phyloP scores from a whole-genome alignment of 2,329 filamentous ascomycete genomes.

The Scedosporium boydii region DNA sequence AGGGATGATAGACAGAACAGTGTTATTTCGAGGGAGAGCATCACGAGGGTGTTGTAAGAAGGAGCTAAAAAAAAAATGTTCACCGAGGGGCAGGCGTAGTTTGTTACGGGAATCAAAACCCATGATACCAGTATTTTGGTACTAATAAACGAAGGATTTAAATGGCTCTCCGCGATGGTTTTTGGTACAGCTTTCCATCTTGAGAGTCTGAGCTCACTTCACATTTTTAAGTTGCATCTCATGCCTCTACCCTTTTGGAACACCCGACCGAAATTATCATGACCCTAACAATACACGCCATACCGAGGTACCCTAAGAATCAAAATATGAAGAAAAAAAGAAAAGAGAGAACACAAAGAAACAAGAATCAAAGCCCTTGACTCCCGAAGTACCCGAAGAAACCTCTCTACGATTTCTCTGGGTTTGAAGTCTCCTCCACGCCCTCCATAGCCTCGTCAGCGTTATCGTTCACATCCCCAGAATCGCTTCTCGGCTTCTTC shows the following conservation, averaged over 20 bases:
- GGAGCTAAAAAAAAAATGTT: too few species aligned
- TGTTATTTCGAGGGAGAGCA: constrained; percentile 64
- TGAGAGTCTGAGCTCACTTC: not conserved
- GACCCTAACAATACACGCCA: not conserved
- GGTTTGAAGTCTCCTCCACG: constrained; percentile 8
- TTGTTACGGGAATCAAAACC: not conserved
- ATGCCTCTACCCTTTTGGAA: too few species aligned
- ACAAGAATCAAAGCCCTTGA: not conserved
- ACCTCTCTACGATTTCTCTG: constrained; percentile 6
- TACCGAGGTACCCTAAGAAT: not conserved
- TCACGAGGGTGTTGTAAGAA: constrained; percentile 35
- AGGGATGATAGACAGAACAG: constrained; percentile 81
- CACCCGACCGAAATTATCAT: not conserved
- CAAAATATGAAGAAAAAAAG: not conserved
- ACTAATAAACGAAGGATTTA: too few species aligned
- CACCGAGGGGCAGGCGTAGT: not conserved
- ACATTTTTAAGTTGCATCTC: not conserved
- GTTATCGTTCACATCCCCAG: constrained; percentile 4
- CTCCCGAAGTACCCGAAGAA: not conserved
- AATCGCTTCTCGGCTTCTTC: constrained; percentile 42
- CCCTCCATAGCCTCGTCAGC: constrained; percentile 6
- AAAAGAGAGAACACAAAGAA: too few species aligned
- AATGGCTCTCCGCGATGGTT: too few species aligned
- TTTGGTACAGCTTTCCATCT: not conserved
- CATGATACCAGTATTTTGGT: too few species aligned